Base-by-base conservation (phyloP, 2,329 filamentous ascomycete genomes). In the Ambrosiella xylebori region DNA sequence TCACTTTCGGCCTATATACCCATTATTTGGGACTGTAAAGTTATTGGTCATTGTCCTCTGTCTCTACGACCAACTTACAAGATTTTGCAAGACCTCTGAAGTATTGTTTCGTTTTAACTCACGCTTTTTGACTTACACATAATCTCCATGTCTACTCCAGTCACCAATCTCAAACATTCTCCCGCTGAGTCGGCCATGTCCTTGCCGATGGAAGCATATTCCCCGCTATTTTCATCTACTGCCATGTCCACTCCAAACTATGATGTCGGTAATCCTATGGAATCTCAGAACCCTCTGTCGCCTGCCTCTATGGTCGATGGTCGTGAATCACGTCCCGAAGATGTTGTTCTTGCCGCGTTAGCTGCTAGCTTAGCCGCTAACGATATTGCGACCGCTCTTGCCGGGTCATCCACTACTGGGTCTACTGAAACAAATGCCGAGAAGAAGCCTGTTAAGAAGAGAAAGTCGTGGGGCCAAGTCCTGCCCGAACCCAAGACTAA, bases 381-480 rank as follows among this genome's bases (percentile, higher is more conserved):
- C 38, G 59, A 59, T n/a, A 60, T 61, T 35, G 38, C 60, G 13
- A 15, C 51, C 57, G 60, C 56, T 12, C 56, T 60, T 37, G 59
- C 58, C 57, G 59, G 39, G 13, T 61, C 37, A 59, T 60, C 39
- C 56, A 63, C 38, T 57, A 62, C 5, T 61, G 64, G 1, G 35
- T 63, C 1, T 58, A 63, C 1, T 59, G 62, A 4, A 58, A 63
- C 65, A 0, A 59, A 65, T 1, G 61, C 66, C 0, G 79, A 84
- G 52, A 88, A 86, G 77, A 93, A 88, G 74, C 77, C 79, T 0
- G 73, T 78, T 40, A 96, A 96, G 81, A 96, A 96, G 81, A 79
- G 93, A 66, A 98, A 97, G 74, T 97, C 93, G 54, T 98, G 93
- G 93, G 93, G 93, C 54, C 93, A 98, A 71, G 88, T 95, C 69